These are phyloP conservation scores for Monilinia laxa DNA, from an alignment of 2,329 filamentous ascomycete species.

Conservation along the genomic window DNA sequence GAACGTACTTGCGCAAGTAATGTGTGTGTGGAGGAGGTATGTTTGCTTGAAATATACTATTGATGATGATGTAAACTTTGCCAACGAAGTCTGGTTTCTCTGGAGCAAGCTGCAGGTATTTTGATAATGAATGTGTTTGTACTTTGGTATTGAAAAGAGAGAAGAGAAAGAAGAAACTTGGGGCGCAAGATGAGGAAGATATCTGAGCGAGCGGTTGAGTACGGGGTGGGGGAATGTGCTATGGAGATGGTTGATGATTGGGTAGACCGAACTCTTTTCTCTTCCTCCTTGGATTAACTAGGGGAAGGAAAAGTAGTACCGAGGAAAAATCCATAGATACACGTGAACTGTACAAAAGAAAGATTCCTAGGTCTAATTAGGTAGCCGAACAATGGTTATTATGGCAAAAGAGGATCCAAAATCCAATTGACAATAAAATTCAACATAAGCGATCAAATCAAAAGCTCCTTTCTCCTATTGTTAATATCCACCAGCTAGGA, in stretches of 20 bases:
- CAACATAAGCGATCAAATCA: conserved; percentile 5
- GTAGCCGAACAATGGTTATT: background rate
- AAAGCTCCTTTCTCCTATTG: background rate
- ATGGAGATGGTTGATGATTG: conserved; percentile 1
- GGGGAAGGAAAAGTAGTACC: background rate
- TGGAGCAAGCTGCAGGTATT: conserved; percentile 18
- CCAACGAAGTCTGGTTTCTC: conserved; percentile 22
- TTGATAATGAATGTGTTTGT: conserved; percentile 3
- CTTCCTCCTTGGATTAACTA: conserved; percentile 6
- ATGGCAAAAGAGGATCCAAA: background rate
- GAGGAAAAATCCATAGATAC: too few species aligned
- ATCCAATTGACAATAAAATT: background rate
- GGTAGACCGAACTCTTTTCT: background rate
- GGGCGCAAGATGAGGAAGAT: conserved; percentile 7
- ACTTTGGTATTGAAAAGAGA: background rate
- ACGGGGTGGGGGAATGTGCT: background rate
- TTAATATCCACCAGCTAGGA: background rate
- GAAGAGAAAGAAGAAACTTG: background rate
- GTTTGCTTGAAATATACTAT: background rate
- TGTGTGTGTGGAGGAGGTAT: background rate
- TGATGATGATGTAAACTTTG: conserved; percentile 18
- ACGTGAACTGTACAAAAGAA: too few species aligned
- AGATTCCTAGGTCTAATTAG: background rate
- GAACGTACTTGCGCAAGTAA: conserved; percentile 8
- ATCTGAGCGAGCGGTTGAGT: conserved; percentile 8